phyloP scores from a whole-genome alignment of 441 rosid genomes.

The Erodium trifolium region DNA sequence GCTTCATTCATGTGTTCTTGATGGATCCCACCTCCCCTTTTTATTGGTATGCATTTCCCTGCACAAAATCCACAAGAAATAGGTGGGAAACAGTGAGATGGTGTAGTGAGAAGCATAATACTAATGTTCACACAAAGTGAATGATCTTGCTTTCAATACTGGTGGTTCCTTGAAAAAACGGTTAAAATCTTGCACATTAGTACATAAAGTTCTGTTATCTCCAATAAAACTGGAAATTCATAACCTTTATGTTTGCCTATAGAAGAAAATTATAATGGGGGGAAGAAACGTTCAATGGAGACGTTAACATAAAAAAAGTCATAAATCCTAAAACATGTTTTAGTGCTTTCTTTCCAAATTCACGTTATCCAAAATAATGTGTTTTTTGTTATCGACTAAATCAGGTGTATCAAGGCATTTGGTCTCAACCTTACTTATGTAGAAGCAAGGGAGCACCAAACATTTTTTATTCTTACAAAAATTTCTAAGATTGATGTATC shows the following conservation, averaged over 20 bases:
- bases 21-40: slow-evolving; percentile 83
- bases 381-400: too few species aligned
- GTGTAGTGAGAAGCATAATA: neutral
- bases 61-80: slow-evolving; percentile 22
- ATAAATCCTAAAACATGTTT: neutral
- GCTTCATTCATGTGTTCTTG: slow-evolving; percentile 91
- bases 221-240: neutral
- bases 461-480: too few species aligned
- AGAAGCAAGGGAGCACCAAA: too few species aligned
- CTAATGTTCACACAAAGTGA: neutral
- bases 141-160: neutral
- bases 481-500: too few species aligned
- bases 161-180: neutral
- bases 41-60: slow-evolving; percentile 94
- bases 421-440: too few species aligned
- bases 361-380: too few species aligned
- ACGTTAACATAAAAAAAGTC: neutral
- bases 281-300: neutral
- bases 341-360: neutral
- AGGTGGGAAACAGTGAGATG: slow-evolving; percentile 11
- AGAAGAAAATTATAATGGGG: neutral
- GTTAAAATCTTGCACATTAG: neutral
- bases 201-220: neutral
- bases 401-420: too few species aligned
- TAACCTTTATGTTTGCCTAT: too few species aligned